Evolutionary conservation across 768 basidiomycete species (phyloP).

Genomic region (Calocera viscosa): DNA sequence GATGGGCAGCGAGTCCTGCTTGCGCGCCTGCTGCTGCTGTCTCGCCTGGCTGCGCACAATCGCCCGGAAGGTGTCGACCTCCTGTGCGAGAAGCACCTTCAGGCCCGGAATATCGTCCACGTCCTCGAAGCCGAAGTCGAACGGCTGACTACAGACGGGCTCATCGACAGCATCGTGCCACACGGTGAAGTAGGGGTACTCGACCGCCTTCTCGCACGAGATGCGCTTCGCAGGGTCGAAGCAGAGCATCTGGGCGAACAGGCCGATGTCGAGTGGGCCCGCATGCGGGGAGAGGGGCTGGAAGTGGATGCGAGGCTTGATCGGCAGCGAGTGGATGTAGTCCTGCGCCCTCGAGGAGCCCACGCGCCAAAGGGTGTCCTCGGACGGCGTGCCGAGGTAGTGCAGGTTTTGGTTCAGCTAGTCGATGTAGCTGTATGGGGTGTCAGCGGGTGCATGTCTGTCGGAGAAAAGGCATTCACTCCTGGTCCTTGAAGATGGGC

Average conservation of each 20-base stretch:
- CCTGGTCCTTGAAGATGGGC: constrained; percentile 31
- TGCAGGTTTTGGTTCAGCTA: constrained; percentile 97
- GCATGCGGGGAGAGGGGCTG: constrained; percentile 84
- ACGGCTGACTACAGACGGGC: constrained; percentile 61
- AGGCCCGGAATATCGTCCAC: constrained; percentile 96
- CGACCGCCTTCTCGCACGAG: constrained; percentile 87
- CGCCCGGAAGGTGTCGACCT: constrained; percentile 78
- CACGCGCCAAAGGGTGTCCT: constrained; percentile 89
- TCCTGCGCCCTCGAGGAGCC: constrained; percentile 93
- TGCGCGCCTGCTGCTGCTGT: constrained; percentile 55
- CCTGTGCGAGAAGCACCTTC: constrained; percentile 87
- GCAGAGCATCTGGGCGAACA: constrained; percentile 78
- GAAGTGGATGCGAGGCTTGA: constrained; percentile 89
- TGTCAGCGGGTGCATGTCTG: constrained; percentile 14
- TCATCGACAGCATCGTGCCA: constrained; percentile 98
- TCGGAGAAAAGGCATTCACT: background rate
- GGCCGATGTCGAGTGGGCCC: constrained; percentile 85
- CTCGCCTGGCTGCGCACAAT: constrained; percentile 79
- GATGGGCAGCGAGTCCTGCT: constrained; percentile 74
- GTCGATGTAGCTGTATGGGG: constrained; percentile 71
- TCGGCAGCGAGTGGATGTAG: constrained; percentile 94
- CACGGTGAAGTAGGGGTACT: constrained; percentile 86
- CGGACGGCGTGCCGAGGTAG: constrained; percentile 91
- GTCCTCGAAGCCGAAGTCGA: constrained; percentile 95
- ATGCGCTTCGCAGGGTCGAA: constrained; percentile 96